These are phyloP conservation scores for Chrysanthemum makinoi DNA, from an alignment of 129 eudicot genomes.

Conservation along the genomic window DNA sequence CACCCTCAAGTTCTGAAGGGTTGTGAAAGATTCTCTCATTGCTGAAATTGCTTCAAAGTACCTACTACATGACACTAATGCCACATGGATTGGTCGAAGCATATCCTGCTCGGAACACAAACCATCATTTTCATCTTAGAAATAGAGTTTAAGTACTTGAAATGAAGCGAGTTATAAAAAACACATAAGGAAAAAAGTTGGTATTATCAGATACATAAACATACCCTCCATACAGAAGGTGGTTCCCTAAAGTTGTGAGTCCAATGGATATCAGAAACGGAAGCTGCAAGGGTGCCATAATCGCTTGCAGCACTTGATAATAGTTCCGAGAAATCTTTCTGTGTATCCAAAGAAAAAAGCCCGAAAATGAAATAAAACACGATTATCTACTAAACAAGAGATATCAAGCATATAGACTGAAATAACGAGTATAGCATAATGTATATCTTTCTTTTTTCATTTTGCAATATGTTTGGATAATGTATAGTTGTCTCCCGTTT, in stretches of 20 bases:
- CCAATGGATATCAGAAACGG: constrained; percentile 89
- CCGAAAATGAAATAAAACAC: background rate
- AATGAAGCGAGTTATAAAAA: too few relatives aligned
- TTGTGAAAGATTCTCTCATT: constrained; percentile 89
- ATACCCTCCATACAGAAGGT: constrained; percentile 90
- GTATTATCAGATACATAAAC: constrained; percentile 5
- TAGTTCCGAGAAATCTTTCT: constrained; percentile 91
- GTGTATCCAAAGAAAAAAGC: constrained; percentile 31
- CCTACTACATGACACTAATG: constrained; percentile 83
- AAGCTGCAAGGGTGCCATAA: constrained; percentile 75
- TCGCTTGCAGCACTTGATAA: constrained; percentile 84
- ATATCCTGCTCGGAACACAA: constrained; percentile 55
- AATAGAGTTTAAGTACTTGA: too few relatives aligned
- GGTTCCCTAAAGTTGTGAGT: constrained; percentile 83
- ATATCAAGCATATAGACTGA: background rate
- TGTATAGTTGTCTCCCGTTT: background rate
- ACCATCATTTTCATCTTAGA: background rate
- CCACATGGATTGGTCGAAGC: constrained; percentile 89
- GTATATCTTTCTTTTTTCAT: background rate
- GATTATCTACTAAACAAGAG: background rate
- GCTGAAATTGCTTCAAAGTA: constrained; percentile 93
- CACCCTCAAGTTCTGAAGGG: constrained; percentile 66
- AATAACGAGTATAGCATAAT: background rate
- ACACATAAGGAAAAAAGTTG: background rate
- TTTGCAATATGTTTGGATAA: background rate